Conservation (phyloP, 176 grass and related monocot genomes). For the Ensete glaucum region DNA sequence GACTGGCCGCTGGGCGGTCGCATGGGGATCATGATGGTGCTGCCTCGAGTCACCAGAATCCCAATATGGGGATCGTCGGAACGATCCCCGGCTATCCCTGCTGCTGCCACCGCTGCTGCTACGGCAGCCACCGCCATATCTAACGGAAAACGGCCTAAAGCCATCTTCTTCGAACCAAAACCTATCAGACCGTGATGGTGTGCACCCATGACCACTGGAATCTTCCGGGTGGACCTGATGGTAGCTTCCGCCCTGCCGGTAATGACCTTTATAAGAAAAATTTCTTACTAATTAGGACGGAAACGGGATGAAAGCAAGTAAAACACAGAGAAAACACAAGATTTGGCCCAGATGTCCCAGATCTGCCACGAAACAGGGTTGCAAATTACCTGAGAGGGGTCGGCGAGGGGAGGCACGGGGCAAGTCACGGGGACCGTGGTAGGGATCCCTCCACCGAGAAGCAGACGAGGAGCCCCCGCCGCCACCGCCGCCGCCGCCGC, state of each 20-base stretch:
- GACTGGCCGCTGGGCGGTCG: slow-evolving; percentile 59
- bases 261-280: slow-evolving; percentile 23
- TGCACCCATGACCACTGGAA: slow-evolving; percentile 15
- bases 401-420: slow-evolving; percentile 21
- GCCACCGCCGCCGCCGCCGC: neutral
- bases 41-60: slow-evolving; percentile 31
- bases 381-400: slow-evolving; percentile 13
- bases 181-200: slow-evolving; percentile 20
- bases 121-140: slow-evolving; percentile 3
- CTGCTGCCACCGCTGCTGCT: neutral
- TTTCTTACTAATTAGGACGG: neutral
- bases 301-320: neutral
- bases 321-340: neutral
- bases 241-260: slow-evolving; percentile 24
- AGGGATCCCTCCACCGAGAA: slow-evolving; percentile 19
- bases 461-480: slow-evolving; percentile 1
- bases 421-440: slow-evolving; percentile 22
- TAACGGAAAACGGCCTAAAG: slow-evolving; percentile 6
- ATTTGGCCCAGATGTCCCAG: neutral
- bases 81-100: slow-evolving; percentile 10
- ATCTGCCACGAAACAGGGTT: neutral
- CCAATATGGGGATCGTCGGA: neutral
- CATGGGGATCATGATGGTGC: slow-evolving; percentile 14
- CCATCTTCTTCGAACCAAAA: slow-evolving; percentile 14
- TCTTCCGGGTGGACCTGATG: slow-evolving; percentile 11